These are phyloP conservation scores for Suillus sp. DNA, from an alignment of 768 basidiomycete species.

Conservation along the genomic window DNA sequence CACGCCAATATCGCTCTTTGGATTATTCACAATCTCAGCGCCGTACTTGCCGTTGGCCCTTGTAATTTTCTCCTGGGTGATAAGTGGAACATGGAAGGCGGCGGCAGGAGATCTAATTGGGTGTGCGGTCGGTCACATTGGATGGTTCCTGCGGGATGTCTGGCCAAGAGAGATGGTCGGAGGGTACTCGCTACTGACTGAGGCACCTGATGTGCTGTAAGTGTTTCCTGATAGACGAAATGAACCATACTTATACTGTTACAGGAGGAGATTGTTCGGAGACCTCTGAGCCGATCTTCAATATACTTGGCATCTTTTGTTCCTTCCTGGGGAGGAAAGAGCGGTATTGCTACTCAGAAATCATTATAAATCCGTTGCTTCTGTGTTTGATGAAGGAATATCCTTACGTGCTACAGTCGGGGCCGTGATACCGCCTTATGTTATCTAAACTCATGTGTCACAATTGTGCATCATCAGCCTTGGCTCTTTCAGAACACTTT, in stretches of 20 bases:
- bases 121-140: conserved; percentile 84
- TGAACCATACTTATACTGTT: conserved; percentile 11
- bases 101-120: conserved; percentile 82
- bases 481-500: not conserved
- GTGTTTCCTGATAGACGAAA: conserved; percentile 33
- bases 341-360: not conserved
- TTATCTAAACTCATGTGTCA: not conserved
- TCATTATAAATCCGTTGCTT: not conserved
- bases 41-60: conserved; percentile 94
- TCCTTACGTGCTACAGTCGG: conserved; percentile 7
- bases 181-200: conserved; percentile 68
- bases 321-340: not conserved
- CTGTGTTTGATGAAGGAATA: not conserved
- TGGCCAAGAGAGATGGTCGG: conserved; percentile 89
- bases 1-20: conserved; percentile 95
- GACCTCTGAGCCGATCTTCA: conserved; percentile 37
- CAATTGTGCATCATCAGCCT: not conserved
- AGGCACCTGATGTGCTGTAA: conserved; percentile 71
- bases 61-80: conserved; percentile 82
- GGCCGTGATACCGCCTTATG: not conserved
- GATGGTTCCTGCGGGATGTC: conserved; percentile 84
- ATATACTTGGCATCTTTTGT: not conserved
- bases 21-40: conserved; percentile 91
- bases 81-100: conserved; percentile 82
- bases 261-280: conserved; percentile 69